phyloP scores from a whole-genome alignment of 2,329 filamentous ascomycete genomes.

The Fusarium oxysporum region DNA sequence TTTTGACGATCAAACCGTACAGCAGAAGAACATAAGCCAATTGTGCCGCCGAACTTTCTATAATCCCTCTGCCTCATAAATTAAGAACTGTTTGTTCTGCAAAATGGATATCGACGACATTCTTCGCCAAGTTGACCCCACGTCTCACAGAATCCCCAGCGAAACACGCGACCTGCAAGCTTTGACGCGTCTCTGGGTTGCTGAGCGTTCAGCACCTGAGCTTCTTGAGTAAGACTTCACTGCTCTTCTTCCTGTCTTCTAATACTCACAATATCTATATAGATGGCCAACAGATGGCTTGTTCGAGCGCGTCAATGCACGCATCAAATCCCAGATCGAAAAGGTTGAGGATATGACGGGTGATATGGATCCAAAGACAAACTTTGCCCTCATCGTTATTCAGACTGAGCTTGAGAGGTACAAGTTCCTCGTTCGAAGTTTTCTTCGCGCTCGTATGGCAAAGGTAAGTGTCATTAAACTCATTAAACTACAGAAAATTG shows the following conservation, averaged over 20 bases:
- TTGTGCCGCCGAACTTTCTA: not conserved
- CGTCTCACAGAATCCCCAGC: slow-evolving; percentile 63
- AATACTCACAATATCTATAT: slow-evolving; percentile 53
- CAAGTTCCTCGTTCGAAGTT: slow-evolving; percentile 88
- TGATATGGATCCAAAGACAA: slow-evolving; percentile 88
- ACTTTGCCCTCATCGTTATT: slow-evolving; percentile 92
- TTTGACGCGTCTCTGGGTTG: slow-evolving; percentile 91
- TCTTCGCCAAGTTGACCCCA: slow-evolving; percentile 76
- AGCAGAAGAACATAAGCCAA: not conserved
- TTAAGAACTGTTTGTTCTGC: too few relatives aligned
- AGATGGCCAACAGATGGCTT: slow-evolving; percentile 77
- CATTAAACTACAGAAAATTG: not conserved
- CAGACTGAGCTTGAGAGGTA: slow-evolving; percentile 96
- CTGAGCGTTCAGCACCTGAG: slow-evolving; percentile 89
- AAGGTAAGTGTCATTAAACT: slow-evolving; percentile 69
- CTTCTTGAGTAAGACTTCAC: slow-evolving; percentile 74
- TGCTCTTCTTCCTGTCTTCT: not conserved
- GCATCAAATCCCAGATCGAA: slow-evolving; percentile 76
- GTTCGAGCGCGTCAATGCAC: slow-evolving; percentile 83
- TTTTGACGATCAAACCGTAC: not conserved
- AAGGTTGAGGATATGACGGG: slow-evolving; percentile 81
- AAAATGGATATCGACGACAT: slow-evolving; percentile 85
- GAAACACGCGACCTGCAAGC: slow-evolving; percentile 84
- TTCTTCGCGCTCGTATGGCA: slow-evolving; percentile 84
- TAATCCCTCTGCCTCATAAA: not conserved